These are phyloP conservation scores for Chlamydomonas eustigma DNA, from an alignment of 139 green algal genomes.

Conservation along the genomic window DNA sequence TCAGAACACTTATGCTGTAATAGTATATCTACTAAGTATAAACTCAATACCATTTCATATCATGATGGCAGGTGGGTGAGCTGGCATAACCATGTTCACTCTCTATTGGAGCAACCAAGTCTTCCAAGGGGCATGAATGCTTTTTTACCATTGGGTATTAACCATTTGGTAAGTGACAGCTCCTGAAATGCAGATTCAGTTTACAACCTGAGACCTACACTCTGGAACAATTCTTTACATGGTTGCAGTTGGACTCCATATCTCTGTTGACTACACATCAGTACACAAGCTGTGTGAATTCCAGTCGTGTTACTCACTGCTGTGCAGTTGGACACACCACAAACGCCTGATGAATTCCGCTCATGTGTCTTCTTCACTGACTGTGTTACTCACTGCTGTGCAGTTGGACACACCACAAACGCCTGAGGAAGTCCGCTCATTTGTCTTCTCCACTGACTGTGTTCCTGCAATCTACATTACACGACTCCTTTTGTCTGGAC, in stretches of 20 bases:
- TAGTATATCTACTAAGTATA: no score
- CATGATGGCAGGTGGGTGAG: slow-evolving; percentile 34
- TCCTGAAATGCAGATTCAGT: no score
- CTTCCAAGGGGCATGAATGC: slow-evolving; percentile 12
- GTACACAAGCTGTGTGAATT: no score
- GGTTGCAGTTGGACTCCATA: no score
- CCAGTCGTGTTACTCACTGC: no score
- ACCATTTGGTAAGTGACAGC: slow-evolving; percentile 9
- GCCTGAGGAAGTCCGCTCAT: slow-evolving; percentile 9
- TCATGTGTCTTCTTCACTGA: slow-evolving; percentile 30
- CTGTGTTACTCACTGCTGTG: no score
- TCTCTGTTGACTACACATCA: no score
- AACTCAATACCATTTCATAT: no score
- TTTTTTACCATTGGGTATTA: slow-evolving; percentile 34
- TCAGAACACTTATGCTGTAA: no score
- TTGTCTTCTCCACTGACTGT: slow-evolving; percentile 32
- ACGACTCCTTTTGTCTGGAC: slow-evolving; percentile 13
- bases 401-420: neutral
- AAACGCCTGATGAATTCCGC: neutral
- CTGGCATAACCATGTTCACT: slow-evolving; percentile 23
- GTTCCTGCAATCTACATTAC: slow-evolving; percentile 32
- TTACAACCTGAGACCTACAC: no score
- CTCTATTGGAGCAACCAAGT: slow-evolving; percentile 16
- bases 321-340: neutral
- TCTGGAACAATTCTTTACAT: no score